phyloP scores from a whole-genome alignment of 352 stramenopile species.

The Globisporangium middletonii region DNA sequence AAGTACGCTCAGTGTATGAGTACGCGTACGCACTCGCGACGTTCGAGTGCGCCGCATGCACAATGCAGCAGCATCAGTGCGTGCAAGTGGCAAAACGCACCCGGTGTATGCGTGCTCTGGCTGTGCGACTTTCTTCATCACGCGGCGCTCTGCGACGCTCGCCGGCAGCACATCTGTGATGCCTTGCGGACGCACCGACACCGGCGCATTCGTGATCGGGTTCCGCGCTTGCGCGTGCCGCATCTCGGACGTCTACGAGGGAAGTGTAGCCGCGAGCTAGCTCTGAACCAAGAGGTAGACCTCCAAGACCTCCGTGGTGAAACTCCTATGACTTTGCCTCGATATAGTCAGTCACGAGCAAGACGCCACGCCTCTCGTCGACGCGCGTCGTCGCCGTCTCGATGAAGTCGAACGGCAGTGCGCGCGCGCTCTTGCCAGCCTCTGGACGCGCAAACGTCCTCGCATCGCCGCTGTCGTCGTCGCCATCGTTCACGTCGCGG shows the following conservation, averaged over 20 bases:
- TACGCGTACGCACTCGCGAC: background rate
- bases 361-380: too few species aligned
- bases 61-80: conserved; percentile 10
- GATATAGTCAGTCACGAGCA: too few species aligned
- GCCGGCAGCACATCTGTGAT: conserved; percentile 23
- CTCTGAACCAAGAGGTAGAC: too few species aligned
- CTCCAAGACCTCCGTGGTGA: too few species aligned
- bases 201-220: conserved; percentile 8
- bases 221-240: conserved; percentile 11
- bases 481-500: conserved; percentile 10
- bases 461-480: conserved; percentile 17
- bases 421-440: conserved; percentile 16
- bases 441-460: conserved; percentile 6
- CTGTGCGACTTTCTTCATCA: conserved; percentile 63
- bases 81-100: conserved; percentile 11
- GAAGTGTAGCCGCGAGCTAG: too few species aligned
- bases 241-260: conserved; percentile 85
- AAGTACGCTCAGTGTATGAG: background rate
- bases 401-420: conserved; percentile 26
- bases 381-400: conserved; percentile 78
- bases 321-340: too few species aligned
- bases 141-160: conserved; percentile 43
- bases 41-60: conserved; percentile 1
- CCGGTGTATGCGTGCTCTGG: conserved; percentile 70
- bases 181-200: conserved; percentile 5